Base-by-base conservation (phyloP, 495 filamentous ascomycete species). In the Neurospora sp. region DNA sequence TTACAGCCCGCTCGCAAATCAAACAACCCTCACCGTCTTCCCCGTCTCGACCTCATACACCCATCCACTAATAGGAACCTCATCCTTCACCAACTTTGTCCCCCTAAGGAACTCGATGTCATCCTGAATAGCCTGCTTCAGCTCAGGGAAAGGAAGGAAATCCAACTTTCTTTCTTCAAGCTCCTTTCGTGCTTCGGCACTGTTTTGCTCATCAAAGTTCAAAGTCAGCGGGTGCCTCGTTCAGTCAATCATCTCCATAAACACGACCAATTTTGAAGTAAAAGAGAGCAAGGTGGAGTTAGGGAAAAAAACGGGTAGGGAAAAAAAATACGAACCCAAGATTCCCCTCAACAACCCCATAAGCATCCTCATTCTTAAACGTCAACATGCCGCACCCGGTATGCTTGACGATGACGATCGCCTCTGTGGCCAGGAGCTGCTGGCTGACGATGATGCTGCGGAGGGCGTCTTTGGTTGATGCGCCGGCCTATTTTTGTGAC, bases 351-450 rank as follows among this genome's bases (percentile, higher is more conserved):
- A 95, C 88, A 42, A 90, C 76, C 2, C 39, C 78, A 4, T 86
- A 85, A 18, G 91, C 88, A 72, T 88, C 89, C 72, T 87, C 85
- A 73, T 94, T 92, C 5, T 84, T 85, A 76, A 95, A 96, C 0
- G 89, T 93, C 48, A 94, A 77, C 93, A 96, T 96, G 38, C 93
- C 93, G 76, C 93, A 96, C 6, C 90, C 91, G 7, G 88, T 90
- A 71, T 96, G 92, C 82, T 97, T 94, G 73, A 96, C 83, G 27
- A 96, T 76, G 38, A 95, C 76, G 40, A 96, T 89, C 77, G 94
- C 92, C 0, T 83, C 85, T 0, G 93, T 97, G n/a, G 90, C 92
- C 9, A 96, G 87, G 5, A 94, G 84, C 79, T 96, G 93, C 84
- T 96, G 84, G 5, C 90, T 93, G 76, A 96, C 94, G 44, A 94